Evolutionary conservation across 129 eudicot genomes (phyloP).

Genomic region (Arctium minus): DNA sequence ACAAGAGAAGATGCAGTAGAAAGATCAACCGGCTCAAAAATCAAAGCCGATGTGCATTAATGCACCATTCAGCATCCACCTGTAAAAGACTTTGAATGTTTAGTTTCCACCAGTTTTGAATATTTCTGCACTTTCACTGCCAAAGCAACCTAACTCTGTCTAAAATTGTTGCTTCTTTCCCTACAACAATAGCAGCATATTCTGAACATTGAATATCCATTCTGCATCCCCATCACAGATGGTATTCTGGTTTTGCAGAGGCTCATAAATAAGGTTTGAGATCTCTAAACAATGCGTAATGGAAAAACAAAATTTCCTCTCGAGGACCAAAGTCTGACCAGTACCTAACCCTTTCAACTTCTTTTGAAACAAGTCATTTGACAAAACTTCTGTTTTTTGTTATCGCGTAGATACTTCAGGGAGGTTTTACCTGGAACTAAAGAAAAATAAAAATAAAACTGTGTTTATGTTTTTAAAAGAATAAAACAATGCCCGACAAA

Average conservation of each 20-base stretch:
- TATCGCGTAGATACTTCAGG: background rate
- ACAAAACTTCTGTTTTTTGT: background rate
- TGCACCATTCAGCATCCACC: background rate
- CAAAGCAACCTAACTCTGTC: conserved; percentile 4
- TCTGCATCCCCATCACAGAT: background rate
- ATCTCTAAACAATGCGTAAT: background rate
- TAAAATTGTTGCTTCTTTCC: background rate
- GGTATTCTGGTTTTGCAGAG: background rate
- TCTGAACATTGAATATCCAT: background rate
- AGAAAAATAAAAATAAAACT: too few species aligned
- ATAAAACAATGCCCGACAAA: background rate
- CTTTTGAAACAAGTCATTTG: background rate
- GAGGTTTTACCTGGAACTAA: too few species aligned
- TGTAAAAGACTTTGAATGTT: background rate
- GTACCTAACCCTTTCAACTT: background rate
- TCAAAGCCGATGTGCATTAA: background rate
- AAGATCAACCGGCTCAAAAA: background rate
- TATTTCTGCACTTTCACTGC: background rate
- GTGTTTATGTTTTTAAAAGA: background rate
- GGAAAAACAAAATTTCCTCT: background rate
- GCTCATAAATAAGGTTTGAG: background rate
- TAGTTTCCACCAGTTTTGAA: background rate
- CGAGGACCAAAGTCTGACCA: background rate
- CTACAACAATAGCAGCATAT: background rate
- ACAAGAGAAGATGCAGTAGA: background rate